A percentile compares a stretch with the other conserved stretches of the same genome.
Conservation (phyloP, 306 rosid species). For the Amphicarpaea edgeworthii region DNA sequence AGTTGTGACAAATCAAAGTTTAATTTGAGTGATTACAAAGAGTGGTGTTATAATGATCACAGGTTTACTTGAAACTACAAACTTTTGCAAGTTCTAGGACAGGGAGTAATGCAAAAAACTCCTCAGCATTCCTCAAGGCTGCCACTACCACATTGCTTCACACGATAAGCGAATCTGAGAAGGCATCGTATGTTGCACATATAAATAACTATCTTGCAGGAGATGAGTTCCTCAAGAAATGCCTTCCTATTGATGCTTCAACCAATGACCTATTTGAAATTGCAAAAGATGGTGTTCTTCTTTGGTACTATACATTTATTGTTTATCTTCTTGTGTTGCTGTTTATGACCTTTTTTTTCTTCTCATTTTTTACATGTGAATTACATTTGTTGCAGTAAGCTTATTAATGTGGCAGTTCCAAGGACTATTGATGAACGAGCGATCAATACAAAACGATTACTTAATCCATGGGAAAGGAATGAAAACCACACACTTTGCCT, state of each 20-base stretch:
- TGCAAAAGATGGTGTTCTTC: slow-evolving; percentile 92
- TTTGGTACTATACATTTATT: slow-evolving; percentile 60
- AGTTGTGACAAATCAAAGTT: slow-evolving; percentile 14
- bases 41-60: slow-evolving; percentile 33
- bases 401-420: slow-evolving; percentile 95
- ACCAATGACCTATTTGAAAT: slow-evolving; percentile 90
- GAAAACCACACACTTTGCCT: slow-evolving; percentile 97
- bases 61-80: slow-evolving; percentile 88
- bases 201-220: slow-evolving; percentile 85
- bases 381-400: slow-evolving; percentile 73
- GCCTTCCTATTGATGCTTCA: slow-evolving; percentile 86
- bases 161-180: slow-evolving; percentile 98
- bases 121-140: slow-evolving; percentile 92
- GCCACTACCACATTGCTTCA: slow-evolving; percentile 98
- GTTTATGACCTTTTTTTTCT: background rate
- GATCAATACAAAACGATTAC: slow-evolving; percentile 81
- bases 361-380: background rate
- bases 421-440: slow-evolving; percentile 96
- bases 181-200: slow-evolving; percentile 88
- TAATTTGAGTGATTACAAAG: slow-evolving; percentile 13
- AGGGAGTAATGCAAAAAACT: slow-evolving; percentile 77
- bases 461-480: slow-evolving; percentile 99
- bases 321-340: background rate
- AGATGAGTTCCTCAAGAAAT: slow-evolving; percentile 80
- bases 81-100: slow-evolving; percentile 77